Evolutionary conservation across 2,329 filamentous ascomycete genomes (phyloP).

Genomic region (Fusarium oligoseptatum): DNA sequence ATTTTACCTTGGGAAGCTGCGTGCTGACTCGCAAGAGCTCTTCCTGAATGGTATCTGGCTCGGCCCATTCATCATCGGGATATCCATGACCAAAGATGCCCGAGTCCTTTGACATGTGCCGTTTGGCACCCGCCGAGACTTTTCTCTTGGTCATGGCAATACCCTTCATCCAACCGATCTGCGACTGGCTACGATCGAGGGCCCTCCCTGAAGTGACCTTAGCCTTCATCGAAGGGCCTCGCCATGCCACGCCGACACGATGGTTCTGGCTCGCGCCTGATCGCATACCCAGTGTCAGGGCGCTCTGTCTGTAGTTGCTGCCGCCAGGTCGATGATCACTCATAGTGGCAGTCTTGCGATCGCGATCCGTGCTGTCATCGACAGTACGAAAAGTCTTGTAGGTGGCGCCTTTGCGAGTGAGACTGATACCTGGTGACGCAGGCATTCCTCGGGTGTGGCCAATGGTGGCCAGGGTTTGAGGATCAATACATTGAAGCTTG

Average conservation of each 20-base stretch:
- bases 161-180: conserved; percentile 78
- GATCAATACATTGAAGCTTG: conserved; percentile 80
- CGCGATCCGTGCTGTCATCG: conserved; percentile 68
- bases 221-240: conserved; percentile 71
- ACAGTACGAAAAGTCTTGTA: conserved; percentile 89
- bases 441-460: conserved; percentile 79
- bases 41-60: conserved; percentile 73
- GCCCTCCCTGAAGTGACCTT: conserved; percentile 59
- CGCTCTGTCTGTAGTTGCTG: conserved; percentile 58
- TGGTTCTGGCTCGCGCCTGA: conserved; percentile 48
- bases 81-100: conserved; percentile 65
- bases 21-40: conserved; percentile 73
- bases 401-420: conserved; percentile 85
- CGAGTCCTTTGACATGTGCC: conserved; percentile 66
- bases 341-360: conserved; percentile 72
- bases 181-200: conserved; percentile 64
- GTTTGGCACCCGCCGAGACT: conserved; percentile 55
- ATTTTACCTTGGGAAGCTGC: conserved; percentile 73
- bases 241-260: conserved; percentile 60
- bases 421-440: conserved; percentile 73
- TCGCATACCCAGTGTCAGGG: conserved; percentile 60
- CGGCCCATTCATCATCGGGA: conserved; percentile 69
- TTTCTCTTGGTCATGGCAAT: conserved; percentile 73
- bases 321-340: conserved; percentile 68
- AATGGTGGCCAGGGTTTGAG: conserved; percentile 74